phyloP scores from a whole-genome alignment of 1,139 yeast genomes.

The Geotrichum reessii region DNA sequence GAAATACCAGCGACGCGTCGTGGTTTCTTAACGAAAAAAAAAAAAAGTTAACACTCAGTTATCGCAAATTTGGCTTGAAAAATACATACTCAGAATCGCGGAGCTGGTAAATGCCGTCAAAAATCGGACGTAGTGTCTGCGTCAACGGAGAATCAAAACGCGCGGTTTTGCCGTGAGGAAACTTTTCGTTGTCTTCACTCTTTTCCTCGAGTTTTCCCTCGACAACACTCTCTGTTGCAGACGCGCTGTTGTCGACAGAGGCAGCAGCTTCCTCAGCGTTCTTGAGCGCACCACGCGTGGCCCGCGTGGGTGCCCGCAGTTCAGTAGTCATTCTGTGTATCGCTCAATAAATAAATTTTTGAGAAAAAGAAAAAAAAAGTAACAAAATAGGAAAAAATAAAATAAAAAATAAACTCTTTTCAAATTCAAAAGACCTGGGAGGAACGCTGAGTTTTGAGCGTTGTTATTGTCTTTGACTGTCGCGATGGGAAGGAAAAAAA shows the following conservation, averaged over 20 bases:
- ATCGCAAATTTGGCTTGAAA: not conserved
- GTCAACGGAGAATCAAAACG: conserved; percentile 10
- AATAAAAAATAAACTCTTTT: not conserved
- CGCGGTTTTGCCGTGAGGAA: not conserved
- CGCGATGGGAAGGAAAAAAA: not conserved
- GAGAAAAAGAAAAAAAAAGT: not conserved
- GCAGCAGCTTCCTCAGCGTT: not conserved
- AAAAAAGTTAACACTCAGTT: not conserved
- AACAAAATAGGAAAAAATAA: not conserved
- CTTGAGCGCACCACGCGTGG: conserved; percentile 9
- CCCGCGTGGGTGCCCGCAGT: conserved; percentile 4
- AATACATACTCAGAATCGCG: conserved; percentile 25
- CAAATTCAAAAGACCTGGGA: not conserved
- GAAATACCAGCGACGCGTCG: conserved; percentile 39
- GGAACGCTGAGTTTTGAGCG: not conserved
- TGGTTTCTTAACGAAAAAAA: conserved; percentile 25
- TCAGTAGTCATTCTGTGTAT: not conserved
- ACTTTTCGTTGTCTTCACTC: conserved; percentile 5
- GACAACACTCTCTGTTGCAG: not conserved
- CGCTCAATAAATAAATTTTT: no score
- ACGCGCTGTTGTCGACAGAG: not conserved
- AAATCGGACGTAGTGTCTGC: conserved; percentile 24
- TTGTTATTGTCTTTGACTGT: not conserved
- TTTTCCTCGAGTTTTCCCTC: conserved; percentile 1
- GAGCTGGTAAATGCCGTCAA: conserved; percentile 34